These are phyloP conservation scores for Xerocomellus intermedius DNA, from an alignment of 768 basidiomycete species.

Conservation along the genomic window DNA sequence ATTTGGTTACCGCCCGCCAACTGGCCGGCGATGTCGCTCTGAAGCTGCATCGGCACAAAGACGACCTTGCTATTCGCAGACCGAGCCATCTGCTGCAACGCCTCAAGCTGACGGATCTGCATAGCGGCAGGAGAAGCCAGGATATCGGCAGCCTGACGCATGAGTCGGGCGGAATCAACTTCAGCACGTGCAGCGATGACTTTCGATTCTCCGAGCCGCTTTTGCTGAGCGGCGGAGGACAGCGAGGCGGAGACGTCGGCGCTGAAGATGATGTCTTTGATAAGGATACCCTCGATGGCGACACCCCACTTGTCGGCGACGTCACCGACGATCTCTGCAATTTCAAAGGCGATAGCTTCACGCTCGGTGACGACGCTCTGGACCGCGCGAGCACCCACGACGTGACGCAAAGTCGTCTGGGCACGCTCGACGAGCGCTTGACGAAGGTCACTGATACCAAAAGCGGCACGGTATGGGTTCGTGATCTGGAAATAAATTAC, in stretches of 20 bases:
- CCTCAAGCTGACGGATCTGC: slow-evolving; percentile 97
- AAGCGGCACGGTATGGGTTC: slow-evolving; percentile 91
- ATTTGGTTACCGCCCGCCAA: slow-evolving; percentile 29
- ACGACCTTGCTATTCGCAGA: slow-evolving; percentile 87
- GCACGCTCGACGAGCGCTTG: slow-evolving; percentile 81
- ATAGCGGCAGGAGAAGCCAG: slow-evolving; percentile 93
- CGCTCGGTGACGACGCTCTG: slow-evolving; percentile 96
- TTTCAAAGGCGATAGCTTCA: slow-evolving; percentile 94
- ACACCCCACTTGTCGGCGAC: slow-evolving; percentile 97
- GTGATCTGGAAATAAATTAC: slow-evolving; percentile 92
- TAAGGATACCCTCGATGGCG: slow-evolving; percentile 91
- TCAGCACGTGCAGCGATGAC: slow-evolving; percentile 95
- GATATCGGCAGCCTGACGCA: slow-evolving; percentile 97
- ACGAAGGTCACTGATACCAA: slow-evolving; percentile 88
- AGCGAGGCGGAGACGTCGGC: slow-evolving; percentile 86
- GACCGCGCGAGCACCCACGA: slow-evolving; percentile 93
- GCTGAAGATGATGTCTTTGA: slow-evolving; percentile 93
- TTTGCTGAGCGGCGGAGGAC: slow-evolving; percentile 94
- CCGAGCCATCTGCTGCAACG: slow-evolving; percentile 93
- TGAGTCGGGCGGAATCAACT: slow-evolving; percentile 91
- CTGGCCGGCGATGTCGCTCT: slow-evolving; percentile 65
- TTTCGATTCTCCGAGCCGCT: slow-evolving; percentile 95
- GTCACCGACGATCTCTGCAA: slow-evolving; percentile 93
- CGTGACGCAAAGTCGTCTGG: slow-evolving; percentile 95
- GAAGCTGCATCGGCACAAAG: slow-evolving; percentile 91